phyloP scores from a whole-genome alignment of 2,329 filamentous ascomycete genomes.

The Parastagonospora nodorum region DNA sequence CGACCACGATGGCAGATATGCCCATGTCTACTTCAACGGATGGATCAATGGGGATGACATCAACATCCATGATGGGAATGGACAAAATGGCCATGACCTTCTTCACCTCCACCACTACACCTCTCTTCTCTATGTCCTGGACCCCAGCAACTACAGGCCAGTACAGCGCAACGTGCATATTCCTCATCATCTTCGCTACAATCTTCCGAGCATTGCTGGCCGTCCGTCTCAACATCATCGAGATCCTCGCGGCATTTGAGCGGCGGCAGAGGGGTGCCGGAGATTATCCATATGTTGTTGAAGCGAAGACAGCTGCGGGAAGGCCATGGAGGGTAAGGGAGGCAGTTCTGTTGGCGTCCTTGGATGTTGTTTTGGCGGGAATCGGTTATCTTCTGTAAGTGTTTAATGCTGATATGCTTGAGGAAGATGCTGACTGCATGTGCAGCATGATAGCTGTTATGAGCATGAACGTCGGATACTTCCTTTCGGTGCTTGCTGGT shows the following conservation, averaged over 20 bases:
- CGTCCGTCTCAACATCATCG: conserved; percentile 59
- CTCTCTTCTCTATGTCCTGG: conserved; percentile 72
- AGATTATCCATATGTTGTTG: conserved; percentile 60
- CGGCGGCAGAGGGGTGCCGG: conserved; percentile 71
- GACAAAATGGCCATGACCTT: conserved; percentile 64
- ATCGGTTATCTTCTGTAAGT: conserved; percentile 86
- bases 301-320: conserved; percentile 49
- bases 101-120: conserved; percentile 63
- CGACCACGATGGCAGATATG: conserved; percentile 14
- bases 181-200: conserved; percentile 75
- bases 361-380: conserved; percentile 74
- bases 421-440: background rate
- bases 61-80: conserved; percentile 12
- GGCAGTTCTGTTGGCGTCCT: conserved; percentile 70
- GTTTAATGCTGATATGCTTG: background rate
- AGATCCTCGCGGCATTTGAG: conserved; percentile 57
- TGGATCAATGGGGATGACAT: no score
- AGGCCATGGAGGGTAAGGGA: conserved; percentile 79
- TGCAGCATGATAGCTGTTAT: conserved; percentile 85
- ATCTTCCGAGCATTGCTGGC: conserved; percentile 73
- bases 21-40: conserved; percentile 13
- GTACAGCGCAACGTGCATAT: conserved; percentile 89
- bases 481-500: conserved; percentile 73
- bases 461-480: conserved; percentile 85
- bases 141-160: conserved; percentile 68